Base-by-base conservation (phyloP, 208 protist genomes). In the Acanthamoeba healyi region DNA sequence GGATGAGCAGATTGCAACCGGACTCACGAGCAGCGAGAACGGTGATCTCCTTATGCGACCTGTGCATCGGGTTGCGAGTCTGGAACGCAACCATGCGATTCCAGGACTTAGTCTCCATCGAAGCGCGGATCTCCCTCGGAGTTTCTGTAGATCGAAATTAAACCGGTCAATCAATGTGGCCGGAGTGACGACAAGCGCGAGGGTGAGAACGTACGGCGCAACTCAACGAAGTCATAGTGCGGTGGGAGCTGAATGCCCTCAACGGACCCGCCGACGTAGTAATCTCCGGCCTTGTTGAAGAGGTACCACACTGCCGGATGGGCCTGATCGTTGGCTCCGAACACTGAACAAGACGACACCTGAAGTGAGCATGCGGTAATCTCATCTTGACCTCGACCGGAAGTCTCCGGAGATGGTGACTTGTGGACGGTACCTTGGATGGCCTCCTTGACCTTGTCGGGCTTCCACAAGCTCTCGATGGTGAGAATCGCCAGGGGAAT, bases 11-110 rank as follows among this genome's bases (percentile, higher is more conserved):
- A 93, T 97, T 26, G 96, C 96, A 96, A 86, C 97, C 94, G 34
- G 94, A 79, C 40, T 97, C 95, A 34, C 95, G 88, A 29, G 96
- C 94, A 0, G 96, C 97, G 22, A 95, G 90, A 36, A 96, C 94
- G 92, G 97, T 97, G 88, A 98, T 96, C 93, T 97, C 96, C 74
- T 96, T 96, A 94, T 98, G 97, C n/a, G 97, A 97, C 34, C 96
- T 65, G 94, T 98, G 97, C 34, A 98, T 93, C 12, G 97, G 97
- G 96, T 98, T 98, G 65, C 97, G 95, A 77, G 96, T 97, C 95
- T 98, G 96, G 95, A 97, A 98, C 56, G 97, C 97, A 32, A 98
- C 96, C 63, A 98, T 67, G 81, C 96, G 96, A 40, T 49, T 95
- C 40, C 56, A 91, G 26, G 82, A 82, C 58, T 95, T 95, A 34